Conservation (phyloP, 2,329 filamentous ascomycete genomes). For the Ustilaginoidea virens region DNA sequence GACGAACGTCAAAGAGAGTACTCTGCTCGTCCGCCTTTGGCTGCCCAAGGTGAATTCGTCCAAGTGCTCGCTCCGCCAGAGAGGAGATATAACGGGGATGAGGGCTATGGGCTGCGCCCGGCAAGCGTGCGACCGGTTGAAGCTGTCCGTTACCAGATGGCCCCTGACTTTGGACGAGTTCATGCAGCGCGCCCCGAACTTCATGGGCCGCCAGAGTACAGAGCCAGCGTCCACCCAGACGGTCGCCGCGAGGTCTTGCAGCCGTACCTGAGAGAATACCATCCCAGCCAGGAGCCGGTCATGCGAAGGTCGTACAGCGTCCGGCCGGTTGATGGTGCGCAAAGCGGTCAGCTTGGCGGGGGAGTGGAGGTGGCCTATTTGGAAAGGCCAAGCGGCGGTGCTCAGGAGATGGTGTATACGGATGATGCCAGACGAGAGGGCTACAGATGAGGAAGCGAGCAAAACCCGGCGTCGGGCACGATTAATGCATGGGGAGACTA, state of each 20-base stretch:
- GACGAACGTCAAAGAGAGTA: constrained; percentile 43
- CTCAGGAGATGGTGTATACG: constrained; percentile 30
- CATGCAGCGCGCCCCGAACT: constrained; percentile 26
- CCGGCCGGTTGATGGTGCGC: constrained; percentile 24
- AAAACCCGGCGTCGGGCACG: too few species aligned
- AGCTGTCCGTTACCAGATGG: constrained; percentile 23
- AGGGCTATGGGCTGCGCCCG: constrained; percentile 35
- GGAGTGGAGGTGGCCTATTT: constrained; percentile 27
- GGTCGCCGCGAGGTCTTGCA: constrained; percentile 14
- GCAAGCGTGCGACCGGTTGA: constrained; percentile 43
- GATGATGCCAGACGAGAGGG: constrained; percentile 22
- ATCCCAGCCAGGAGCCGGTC: constrained; percentile 6
- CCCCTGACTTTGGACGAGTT: constrained; percentile 26
- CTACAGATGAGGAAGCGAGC: constrained; percentile 14
- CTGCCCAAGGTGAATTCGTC: constrained; percentile 28
- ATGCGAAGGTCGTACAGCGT: constrained; percentile 22
- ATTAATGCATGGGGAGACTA: background rate
- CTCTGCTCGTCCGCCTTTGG: constrained; percentile 30
- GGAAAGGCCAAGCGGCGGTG: constrained; percentile 24
- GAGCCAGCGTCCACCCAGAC: constrained; percentile 13
- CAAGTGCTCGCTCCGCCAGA: constrained; percentile 28
- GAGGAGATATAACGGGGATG: constrained; percentile 27
- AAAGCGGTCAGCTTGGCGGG: constrained; percentile 8
- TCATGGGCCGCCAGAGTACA: constrained; percentile 12
- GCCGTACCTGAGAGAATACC: constrained; percentile 18